Percentiles rank a stretch among this genome's conserved stretches.
phyloP scores from a whole-genome alignment of 75 land plant genomes.

The Cryptomeria japonica region DNA sequence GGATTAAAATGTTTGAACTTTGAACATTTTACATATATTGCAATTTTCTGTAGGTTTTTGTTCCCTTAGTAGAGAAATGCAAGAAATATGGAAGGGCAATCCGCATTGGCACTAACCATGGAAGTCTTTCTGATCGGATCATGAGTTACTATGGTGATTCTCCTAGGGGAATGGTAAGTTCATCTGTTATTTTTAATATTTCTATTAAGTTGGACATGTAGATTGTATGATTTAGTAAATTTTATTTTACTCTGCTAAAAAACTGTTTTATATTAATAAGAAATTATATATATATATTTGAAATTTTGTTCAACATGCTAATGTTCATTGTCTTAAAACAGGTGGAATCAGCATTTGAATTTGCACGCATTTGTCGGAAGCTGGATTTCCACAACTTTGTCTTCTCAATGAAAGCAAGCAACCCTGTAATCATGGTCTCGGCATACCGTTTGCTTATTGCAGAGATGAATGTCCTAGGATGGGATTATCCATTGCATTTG shows the following conservation, averaged over 20 bases:
- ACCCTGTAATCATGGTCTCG: conserved; percentile 96
- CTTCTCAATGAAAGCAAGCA: conserved; percentile 99
- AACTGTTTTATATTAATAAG: neutral
- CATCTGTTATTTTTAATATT: neutral
- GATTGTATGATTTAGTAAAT: neutral
- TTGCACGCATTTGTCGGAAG: conserved; percentile 92
- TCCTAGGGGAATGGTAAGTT: conserved; percentile 97
- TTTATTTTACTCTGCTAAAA: neutral
- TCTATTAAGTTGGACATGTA: neutral
- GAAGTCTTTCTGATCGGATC: conserved; percentile 97
- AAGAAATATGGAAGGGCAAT: conserved; percentile 98
- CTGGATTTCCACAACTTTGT: conserved; percentile 94
- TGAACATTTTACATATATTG: neutral
- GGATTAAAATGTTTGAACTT: neutral
- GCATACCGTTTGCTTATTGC: conserved; percentile 95
- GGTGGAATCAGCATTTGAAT: conserved; percentile 99
- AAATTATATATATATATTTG: neutral
- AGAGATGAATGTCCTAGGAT: conserved; percentile 95
- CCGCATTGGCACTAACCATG: conserved; percentile 98
- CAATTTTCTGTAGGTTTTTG: conserved; percentile 59
- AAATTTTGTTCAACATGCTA: neutral
- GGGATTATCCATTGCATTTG: conserved; percentile 97
- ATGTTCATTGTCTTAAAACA: conserved; percentile 21
- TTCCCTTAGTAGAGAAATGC: conserved; percentile 98
- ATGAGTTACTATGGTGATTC: conserved; percentile 99